Conservation (phyloP, 441 rosid genomes). For the Rhodomyrtus psidioides region DNA sequence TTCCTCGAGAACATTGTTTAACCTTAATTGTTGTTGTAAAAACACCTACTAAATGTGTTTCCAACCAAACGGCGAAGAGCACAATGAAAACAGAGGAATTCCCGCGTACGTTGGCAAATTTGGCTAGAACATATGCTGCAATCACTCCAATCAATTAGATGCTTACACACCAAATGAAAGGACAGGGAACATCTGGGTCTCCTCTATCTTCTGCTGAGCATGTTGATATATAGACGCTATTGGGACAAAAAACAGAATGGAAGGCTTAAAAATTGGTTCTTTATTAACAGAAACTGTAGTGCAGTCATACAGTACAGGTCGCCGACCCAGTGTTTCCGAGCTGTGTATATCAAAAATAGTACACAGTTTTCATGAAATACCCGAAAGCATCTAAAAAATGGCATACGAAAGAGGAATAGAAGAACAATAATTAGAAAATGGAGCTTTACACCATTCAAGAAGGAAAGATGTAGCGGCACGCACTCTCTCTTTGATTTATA, state of each 20-base stretch:
- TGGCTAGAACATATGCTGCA: neutral
- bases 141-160: neutral
- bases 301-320: neutral
- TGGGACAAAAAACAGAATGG: neutral
- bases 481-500: conserved; percentile 2
- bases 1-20: neutral
- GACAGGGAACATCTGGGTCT: neutral
- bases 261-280: neutral
- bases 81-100: neutral
- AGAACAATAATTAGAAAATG: conserved; percentile 3
- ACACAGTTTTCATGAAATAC: neutral
- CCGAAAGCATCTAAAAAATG: neutral
- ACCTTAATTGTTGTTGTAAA: neutral
- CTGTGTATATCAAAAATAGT: neutral
- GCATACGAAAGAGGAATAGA: conserved; percentile 1
- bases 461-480: neutral
- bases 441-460: conserved; percentile 21
- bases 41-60: neutral
- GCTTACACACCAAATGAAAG: neutral
- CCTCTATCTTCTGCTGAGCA: neutral
- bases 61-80: neutral
- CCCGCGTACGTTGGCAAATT: neutral
- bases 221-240: neutral
- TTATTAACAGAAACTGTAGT: neutral
- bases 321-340: neutral